Conservation (phyloP, 139 green algal genomes). For the Tetradesmus lagerheimii region DNA sequence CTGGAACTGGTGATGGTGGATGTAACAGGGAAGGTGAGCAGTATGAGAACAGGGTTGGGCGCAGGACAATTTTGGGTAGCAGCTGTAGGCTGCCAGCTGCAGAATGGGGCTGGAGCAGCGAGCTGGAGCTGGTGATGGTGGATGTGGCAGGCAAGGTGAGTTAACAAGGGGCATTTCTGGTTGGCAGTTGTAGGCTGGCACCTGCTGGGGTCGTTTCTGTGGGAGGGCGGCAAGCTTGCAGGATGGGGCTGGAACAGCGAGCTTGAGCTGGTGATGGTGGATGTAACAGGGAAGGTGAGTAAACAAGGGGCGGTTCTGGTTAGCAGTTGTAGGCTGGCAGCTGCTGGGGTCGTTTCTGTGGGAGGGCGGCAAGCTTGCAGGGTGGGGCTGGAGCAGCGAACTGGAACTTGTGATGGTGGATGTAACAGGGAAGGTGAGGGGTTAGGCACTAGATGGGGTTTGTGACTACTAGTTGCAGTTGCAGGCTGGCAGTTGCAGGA, state of each 20-base stretch:
- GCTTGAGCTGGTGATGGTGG: constrained; percentile 80
- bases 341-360: too few relatives aligned
- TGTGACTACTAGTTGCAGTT: background rate
- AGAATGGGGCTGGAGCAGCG: background rate
- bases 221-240: constrained; percentile 69
- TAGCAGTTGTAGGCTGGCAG: background rate
- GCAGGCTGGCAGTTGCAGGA: background rate
- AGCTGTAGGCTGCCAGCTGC: background rate
- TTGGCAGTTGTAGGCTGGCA: constrained; percentile 45
- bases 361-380: background rate
- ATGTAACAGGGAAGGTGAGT: constrained; percentile 56
- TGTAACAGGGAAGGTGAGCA: constrained; percentile 46
- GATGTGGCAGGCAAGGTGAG: constrained; percentile 17
- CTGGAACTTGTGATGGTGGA: background rate
- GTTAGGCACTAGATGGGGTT: too few relatives aligned
- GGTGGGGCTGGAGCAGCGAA: too few relatives aligned
- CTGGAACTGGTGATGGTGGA: background rate
- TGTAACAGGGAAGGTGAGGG: background rate
- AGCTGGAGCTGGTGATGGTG: background rate
- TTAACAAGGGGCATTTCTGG: too few relatives aligned
- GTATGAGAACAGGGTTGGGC: constrained; percentile 60
- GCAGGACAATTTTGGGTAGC: background rate
- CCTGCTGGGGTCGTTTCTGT: constrained; percentile 70
- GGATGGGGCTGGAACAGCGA: constrained; percentile 80
- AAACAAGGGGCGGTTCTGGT: too few relatives aligned